A percentile compares a stretch with the other conserved stretches of the same genome.
Conservation (phyloP, 1,139 yeast genomes). For the Taphrina pruni region DNA sequence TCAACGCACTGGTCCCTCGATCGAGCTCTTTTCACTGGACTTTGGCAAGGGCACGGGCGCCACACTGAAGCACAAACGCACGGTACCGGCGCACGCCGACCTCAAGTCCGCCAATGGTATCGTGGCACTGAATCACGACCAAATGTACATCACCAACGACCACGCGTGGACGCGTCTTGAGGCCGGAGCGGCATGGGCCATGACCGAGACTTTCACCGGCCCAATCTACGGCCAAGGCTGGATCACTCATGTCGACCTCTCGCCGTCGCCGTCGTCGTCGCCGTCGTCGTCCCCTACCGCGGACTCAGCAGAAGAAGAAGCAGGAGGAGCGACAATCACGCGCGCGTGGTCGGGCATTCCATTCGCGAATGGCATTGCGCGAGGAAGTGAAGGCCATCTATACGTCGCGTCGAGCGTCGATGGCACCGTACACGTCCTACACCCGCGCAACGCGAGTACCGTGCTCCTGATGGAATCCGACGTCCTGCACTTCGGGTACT, state of each 20-base stretch:
- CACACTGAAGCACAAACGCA: background rate
- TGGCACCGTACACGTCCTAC: constrained; percentile 23
- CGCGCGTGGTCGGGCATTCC: constrained; percentile 16
- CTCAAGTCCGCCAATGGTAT: constrained; percentile 28
- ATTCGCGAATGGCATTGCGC: constrained; percentile 29
- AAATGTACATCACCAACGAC: constrained; percentile 34
- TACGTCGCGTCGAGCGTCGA: constrained; percentile 28
- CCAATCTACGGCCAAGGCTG: constrained; percentile 25
- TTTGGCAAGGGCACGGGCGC: background rate
- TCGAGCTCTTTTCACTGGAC: constrained; percentile 26
- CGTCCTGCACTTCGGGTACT: constrained; percentile 19
- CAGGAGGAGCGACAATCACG: background rate
- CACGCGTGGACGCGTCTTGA: constrained; percentile 33
- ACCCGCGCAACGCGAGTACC: constrained; percentile 19
- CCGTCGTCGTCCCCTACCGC: too few relatives aligned
- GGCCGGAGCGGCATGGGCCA: constrained; percentile 11
- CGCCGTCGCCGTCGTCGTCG: background rate
- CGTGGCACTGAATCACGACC: constrained; percentile 22
- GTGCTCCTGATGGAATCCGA: constrained; percentile 1
- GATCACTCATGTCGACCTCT: constrained; percentile 24
- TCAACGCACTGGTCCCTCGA: constrained; percentile 35
- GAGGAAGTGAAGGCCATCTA: background rate
- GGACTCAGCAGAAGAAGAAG: too few relatives aligned
- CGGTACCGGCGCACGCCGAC: constrained; percentile 26
- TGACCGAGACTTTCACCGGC: constrained; percentile 16